Base-by-base conservation (phyloP, 1,139 yeast genomes). In the Pichia norvegensis region DNA sequence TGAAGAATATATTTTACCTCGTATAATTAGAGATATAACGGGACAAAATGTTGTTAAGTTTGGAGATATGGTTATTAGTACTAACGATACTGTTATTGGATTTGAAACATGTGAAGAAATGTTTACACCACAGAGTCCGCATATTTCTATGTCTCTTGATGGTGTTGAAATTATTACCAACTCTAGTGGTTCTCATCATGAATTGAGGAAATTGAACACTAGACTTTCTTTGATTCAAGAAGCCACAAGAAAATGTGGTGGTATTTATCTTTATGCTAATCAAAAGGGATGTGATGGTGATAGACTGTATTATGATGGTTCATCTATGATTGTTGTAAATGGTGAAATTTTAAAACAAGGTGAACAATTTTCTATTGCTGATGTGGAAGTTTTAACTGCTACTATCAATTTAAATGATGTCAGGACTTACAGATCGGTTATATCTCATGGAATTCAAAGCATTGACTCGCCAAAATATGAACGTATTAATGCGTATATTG, bases 281-380 rank as follows among this genome's bases (percentile, higher is more conserved):
- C 99, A 94, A 66, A 81, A 84, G 52, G 99, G 99, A 7, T 92
- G 99, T 64, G 99, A 94, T 64, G 99, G 99, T 54, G 99, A 94
- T 62, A 74, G 99, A 50, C 68, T 92, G 45, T 92, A 94, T 64
- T 92, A 92, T 60, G 99, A 92, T 65, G 99, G 99, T 1, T 86
- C 96, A 67, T 96, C 98, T 0, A 71, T 87, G 59, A 92, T 94
- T 62, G 86, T 90, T 7, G 87, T 90, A 44, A 92, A 94, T 62
- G 98, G 98, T 36, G 68, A 79, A 49, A 80, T 92, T 52, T 83
- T 92, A 10, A 97, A 96, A 0, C 98, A 92, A 63, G 97, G 95
- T 1, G 72, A 85, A 1, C 98, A 92, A 64, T 92, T 92, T 58
- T 81, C 95, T 1, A 68, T 92, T 47, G 73, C 77, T 40, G 99